phyloP scores from a whole-genome alignment of 768 basidiomycete genomes.

The Tubosaeta brunneosetosa region DNA sequence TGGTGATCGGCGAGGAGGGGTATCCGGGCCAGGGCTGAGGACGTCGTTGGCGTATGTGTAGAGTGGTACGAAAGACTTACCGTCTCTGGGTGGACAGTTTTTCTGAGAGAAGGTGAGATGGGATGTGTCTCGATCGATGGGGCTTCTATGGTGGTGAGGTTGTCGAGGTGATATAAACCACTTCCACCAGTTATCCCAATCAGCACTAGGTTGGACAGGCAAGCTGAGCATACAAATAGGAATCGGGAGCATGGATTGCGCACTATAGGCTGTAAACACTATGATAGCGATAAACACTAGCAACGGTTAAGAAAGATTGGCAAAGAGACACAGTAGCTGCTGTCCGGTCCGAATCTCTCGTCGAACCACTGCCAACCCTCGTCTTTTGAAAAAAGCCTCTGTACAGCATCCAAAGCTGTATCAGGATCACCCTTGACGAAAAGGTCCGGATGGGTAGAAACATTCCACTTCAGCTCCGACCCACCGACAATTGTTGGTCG shows the following conservation, averaged over 20 bases:
- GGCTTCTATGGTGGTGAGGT: conserved; percentile 80
- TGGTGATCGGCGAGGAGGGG: conserved; percentile 89
- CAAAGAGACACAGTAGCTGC: no score
- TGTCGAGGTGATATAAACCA: conserved; percentile 90
- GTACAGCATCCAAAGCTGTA: conserved; percentile 11
- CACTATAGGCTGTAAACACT: no score
- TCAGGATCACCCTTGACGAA: background rate
- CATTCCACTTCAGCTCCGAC: background rate
- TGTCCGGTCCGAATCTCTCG: no score
- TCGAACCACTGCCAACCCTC: no score
- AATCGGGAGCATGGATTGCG: no score
- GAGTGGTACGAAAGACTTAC: conserved; percentile 37
- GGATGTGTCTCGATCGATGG: background rate
- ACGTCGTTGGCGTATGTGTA: background rate
- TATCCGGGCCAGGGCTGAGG: conserved; percentile 87
- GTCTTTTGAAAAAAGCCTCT: conserved; percentile 3
- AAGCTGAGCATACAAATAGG: no score
- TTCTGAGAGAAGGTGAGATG: conserved; percentile 35
- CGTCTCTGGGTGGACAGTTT: conserved; percentile 75
- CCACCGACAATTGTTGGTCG: no score
- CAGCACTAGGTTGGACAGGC: conserved; percentile 44
- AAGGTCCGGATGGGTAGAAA: background rate
- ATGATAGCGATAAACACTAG: no score
- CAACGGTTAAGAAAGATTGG: no score
- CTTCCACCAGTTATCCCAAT: conserved; percentile 91